phyloP scores from a whole-genome alignment of 78 protist species.

The Tieghemostelium lacteum region DNA sequence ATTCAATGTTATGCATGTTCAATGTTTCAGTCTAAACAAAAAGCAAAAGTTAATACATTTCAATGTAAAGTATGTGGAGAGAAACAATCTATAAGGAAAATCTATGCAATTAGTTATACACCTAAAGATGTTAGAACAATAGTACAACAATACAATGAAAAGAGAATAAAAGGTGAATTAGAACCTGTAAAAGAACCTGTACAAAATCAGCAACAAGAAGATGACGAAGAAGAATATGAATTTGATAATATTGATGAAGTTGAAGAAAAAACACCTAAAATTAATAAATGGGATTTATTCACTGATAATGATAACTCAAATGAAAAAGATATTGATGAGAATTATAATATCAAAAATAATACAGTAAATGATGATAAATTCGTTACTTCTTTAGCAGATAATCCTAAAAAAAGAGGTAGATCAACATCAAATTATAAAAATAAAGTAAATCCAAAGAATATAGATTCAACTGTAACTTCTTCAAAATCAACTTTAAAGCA shows the following conservation, averaged over 20 bases:
- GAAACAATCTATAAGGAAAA: constrained; percentile 25
- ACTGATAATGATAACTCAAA: neutral
- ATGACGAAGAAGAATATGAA: neutral
- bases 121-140: constrained; percentile 21
- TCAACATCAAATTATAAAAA: neutral
- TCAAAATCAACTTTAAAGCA: neutral
- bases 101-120: constrained; percentile 20
- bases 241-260: neutral
- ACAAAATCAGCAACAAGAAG: neutral
- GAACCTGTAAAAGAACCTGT: neutral
- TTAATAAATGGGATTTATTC: neutral
- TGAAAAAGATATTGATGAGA: neutral
- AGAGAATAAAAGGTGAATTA: neutral
- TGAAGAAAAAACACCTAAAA: neutral
- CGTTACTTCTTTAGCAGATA: neutral
- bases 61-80: constrained; percentile 35
- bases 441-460: neutral
- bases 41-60: constrained; percentile 22
- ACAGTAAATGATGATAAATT: neutral
- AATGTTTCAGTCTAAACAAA: constrained; percentile 41
- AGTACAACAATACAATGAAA: constrained; percentile 33
- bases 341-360: neutral
- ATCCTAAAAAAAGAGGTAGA: neutral
- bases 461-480: neutral
- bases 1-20: constrained; percentile 39